Evolutionary conservation across 1,284 basidiomycete species (phyloP).

Genomic region (Amylostereum chailletii): DNA sequence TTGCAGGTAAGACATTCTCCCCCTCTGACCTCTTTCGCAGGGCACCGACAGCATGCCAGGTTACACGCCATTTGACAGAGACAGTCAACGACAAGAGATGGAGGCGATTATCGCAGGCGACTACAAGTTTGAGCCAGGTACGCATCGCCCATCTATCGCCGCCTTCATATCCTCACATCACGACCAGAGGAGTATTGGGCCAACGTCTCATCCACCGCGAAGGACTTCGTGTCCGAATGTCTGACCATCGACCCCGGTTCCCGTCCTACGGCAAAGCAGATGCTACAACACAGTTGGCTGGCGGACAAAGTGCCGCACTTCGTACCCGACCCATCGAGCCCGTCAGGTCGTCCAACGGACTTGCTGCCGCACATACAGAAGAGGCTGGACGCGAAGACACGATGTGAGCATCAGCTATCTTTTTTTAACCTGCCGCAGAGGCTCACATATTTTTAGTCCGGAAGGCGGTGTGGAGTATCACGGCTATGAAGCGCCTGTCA

Average conservation of each 20-base stretch:
- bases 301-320: conserved; percentile 58
- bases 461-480: conserved; percentile 80
- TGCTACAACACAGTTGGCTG: conserved; percentile 78
- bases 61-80: conserved; percentile 92
- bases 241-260: conserved; percentile 75
- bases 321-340: conserved; percentile 52
- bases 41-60: conserved; percentile 23
- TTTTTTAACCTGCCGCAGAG: conserved; percentile 2
- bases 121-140: conserved; percentile 82
- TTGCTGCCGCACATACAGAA: conserved; percentile 84
- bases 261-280: conserved; percentile 70
- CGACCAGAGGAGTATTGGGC: conserved; percentile 70
- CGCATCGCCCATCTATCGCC: conserved; percentile 9
- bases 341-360: conserved; percentile 63
- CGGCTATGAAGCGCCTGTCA: conserved; percentile 76
- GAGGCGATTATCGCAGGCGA: conserved; percentile 89
- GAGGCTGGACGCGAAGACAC: conserved; percentile 80
- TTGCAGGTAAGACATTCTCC: conserved; percentile 44
- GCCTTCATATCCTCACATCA: conserved; percentile 5
- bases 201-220: conserved; percentile 75
- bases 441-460: conserved; percentile 46
- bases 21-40: background rate
- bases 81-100: conserved; percentile 83
- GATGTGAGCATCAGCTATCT: conserved; percentile 47
- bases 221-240: conserved; percentile 74